Conservation (phyloP, 768 basidiomycete species). For the Symmetrospora coprosmae region DNA sequence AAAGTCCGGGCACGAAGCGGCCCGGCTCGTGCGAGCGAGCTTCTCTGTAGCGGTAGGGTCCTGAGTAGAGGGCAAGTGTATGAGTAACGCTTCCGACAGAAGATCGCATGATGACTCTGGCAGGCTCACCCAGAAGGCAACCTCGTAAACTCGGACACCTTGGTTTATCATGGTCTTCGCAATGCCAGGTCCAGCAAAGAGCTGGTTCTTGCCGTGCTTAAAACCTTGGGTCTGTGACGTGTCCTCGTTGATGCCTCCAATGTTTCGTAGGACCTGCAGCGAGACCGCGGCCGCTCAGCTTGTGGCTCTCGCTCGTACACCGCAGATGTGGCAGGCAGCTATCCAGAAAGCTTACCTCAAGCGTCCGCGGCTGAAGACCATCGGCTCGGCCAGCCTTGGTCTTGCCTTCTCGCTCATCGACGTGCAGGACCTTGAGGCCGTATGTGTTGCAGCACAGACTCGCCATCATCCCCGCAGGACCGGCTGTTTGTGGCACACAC, state of each 20-base stretch:
- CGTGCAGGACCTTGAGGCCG: conserved; percentile 31
- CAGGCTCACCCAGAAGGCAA: conserved; percentile 31
- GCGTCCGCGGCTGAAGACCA: conserved; percentile 31
- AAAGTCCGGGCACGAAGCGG: conserved; percentile 33
- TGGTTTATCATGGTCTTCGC: conserved; percentile 32
- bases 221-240: conserved; percentile 1
- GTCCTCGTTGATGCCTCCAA: conserved; percentile 25
- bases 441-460: conserved; percentile 29
- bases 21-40: conserved; percentile 32
- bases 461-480: conserved; percentile 32
- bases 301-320: background rate
- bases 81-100: background rate
- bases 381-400: conserved; percentile 25
- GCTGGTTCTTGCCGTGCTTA: conserved; percentile 25
- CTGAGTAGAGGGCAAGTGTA: background rate
- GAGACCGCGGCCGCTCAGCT: background rate
- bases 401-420: conserved; percentile 15
- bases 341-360: conserved; percentile 25
- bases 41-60: conserved; percentile 25
- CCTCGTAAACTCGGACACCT: conserved; percentile 34
- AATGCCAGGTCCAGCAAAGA: conserved; percentile 18
- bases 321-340: background rate
- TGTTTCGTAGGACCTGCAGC: conserved; percentile 31
- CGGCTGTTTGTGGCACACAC: conserved; percentile 6
- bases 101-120: background rate